Base-by-base conservation (phyloP, 2,329 filamentous ascomycete species). In the Sclerotinia sclerotiorum region DNA sequence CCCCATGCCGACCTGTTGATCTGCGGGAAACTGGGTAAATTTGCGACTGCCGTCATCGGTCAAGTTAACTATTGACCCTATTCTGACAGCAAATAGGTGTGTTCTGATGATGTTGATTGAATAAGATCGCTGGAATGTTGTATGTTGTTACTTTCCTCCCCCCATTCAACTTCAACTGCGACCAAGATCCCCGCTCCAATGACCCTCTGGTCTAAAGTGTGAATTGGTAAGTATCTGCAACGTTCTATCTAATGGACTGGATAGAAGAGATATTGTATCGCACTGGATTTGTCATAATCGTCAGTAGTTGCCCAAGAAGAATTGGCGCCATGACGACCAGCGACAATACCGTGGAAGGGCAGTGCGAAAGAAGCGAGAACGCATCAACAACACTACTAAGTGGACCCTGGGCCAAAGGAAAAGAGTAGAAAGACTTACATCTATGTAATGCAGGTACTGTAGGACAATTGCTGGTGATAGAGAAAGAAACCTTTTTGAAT, bases 41-140 rank as follows among this genome's bases (percentile, higher is more conserved):
- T 88, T 72, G 87, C 87, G 77, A 90, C 87, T 77, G 88, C 88
- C 80, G 87, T 90, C 88, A 90, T 90, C 75, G 76, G 76, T 72
- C 64, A 74, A 55, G 57, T 64, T 71, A 21, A 42, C 66, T 62
- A 29, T 56, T 61, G 42, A 27, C 35, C 27, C 63, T 19, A 19
- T 19, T 52, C 24, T 24, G 54, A 68, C 68, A 46, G 67, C 69
- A 61, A 49, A 29, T 55, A 48, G 63, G 48, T 58, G 24, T 35
- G 65, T 68, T 67, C 63, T 35, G 61, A 52, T 67, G 68, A 69
- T 48, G 68, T 55, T 64, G 64, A 67, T 27, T 27, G 48, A 58
- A 57, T 54, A 27, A 62, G 64, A 69, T 68, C 65, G 65, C 69
- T 29, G 65, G 64, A 57, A 64, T 69, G 58, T 54, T 69, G 55